Evolutionary conservation across 441 rosid genomes (phyloP), one percentile per base, ranked within the genome.

Genomic region (Euphorbia neoarborescens): DNA sequence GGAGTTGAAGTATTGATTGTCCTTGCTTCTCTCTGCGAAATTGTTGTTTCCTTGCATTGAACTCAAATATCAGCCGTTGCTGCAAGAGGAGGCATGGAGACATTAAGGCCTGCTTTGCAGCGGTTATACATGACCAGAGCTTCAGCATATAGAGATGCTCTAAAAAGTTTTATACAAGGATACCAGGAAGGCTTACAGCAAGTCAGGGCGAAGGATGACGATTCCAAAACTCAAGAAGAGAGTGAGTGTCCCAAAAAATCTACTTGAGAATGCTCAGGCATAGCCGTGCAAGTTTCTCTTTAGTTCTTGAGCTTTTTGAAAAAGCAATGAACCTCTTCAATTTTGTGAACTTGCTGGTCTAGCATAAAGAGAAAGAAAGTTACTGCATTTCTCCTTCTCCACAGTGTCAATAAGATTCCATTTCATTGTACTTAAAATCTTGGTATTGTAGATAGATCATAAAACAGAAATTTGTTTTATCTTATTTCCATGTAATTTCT

Each of bases 11-110:
- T 68, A 9, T 73, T 17, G 58, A 27, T 48, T 65, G 3, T 7
- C 22, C 22, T 40, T 27, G 34, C 24, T 50, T 22, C 10, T 71
- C 25, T 68, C 38, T 25, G 11, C 17, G 12, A 63, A 61, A 42
- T 68, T 58, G 8, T 22, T 46, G 62, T 35, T 66, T 58, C n/a
- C 9, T 62, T 69, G 20, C 51, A 63, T 64, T 71, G 56, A 35
- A 46, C 25, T 71, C 70, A 77, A 71, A 60, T 65, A 57, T 73
- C 66, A 90, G 96, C 85, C 44, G 87, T 91, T 72, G 99, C 96
- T 81, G 91, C 96, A 50, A 88, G 87, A 81, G 96, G 99, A 68
- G 97, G 96, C 30, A 87, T 86, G 90, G 96, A 89, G 86, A 88
- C 96, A 30, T 73, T 91, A 72, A 83, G 88, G 78, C 94, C 97